These are phyloP conservation scores for Pichia membranifaciens DNA, from an alignment of 805 yeast species.

Conservation along the genomic window DNA sequence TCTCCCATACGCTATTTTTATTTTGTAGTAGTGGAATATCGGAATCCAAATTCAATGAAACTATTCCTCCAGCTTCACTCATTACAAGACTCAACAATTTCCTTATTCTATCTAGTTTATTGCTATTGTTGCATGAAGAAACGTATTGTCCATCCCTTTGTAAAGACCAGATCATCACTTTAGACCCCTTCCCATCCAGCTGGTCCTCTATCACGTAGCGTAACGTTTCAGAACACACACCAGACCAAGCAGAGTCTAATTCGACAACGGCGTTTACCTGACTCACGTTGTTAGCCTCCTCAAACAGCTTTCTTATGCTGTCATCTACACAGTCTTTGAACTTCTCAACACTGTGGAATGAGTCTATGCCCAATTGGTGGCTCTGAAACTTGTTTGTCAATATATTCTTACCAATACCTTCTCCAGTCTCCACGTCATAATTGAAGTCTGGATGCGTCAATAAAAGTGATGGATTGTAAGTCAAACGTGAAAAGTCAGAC, in stretches of 20 bases:
- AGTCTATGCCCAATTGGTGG: constrained; percentile 54
- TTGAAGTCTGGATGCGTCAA: constrained; percentile 57
- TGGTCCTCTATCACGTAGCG: constrained; percentile 15
- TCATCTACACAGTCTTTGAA: constrained; percentile 48
- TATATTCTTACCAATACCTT: constrained; percentile 21
- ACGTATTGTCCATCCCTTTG: not conserved
- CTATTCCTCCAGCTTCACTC: constrained; percentile 2
- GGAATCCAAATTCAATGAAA: constrained; percentile 1
- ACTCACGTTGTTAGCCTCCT: constrained; percentile 65
- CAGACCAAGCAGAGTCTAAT: constrained; percentile 80
- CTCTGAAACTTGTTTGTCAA: constrained; percentile 38
- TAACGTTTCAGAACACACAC: constrained; percentile 51
- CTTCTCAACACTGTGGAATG: constrained; percentile 39
- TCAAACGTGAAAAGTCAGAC: constrained; percentile 72
- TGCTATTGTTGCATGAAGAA: not conserved
- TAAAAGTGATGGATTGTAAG: constrained; percentile 57
- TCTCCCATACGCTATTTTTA: constrained; percentile 37
- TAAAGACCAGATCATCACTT: constrained; percentile 12
- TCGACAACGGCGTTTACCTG: constrained; percentile 72
- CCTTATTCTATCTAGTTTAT: constrained; percentile 9
- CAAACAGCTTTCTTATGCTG: constrained; percentile 56
- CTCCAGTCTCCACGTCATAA: constrained; percentile 32
- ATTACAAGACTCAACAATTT: constrained; percentile 4
- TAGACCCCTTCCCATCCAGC: constrained; percentile 10
- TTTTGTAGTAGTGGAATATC: not conserved